phyloP scores from a whole-genome alignment of 2,329 filamentous ascomycete genomes.

The Xylariales sp. region DNA sequence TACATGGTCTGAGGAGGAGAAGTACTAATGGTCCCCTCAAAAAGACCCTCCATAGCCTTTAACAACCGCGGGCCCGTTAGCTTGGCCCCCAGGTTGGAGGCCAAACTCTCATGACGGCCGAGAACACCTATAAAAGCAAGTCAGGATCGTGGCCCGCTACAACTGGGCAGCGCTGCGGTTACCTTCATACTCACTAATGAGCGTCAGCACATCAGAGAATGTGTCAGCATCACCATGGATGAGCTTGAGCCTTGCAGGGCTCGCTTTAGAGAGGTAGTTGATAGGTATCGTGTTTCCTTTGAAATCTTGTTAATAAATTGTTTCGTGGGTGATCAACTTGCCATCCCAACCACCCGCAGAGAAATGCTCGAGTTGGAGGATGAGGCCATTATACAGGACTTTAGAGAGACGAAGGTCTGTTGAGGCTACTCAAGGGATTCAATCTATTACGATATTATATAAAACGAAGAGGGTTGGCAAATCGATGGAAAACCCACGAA shows the following conservation, averaged over 20 bases:
- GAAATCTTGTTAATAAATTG: slow-evolving; percentile 19
- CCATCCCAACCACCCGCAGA: too few species aligned
- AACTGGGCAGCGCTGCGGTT: slow-evolving; percentile 10
- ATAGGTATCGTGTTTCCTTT: slow-evolving; percentile 35
- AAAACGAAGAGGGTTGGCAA: too few species aligned
- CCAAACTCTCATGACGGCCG: slow-evolving; percentile 81
- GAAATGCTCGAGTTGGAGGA: too few species aligned
- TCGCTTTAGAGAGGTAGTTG: slow-evolving; percentile 48
- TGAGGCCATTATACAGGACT: too few species aligned
- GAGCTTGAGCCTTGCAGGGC: slow-evolving; percentile 40
- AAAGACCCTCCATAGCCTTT: slow-evolving; percentile 80
- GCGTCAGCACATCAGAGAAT: slow-evolving; percentile 66
- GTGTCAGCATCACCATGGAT: slow-evolving; percentile 58
- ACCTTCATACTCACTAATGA: slow-evolving; percentile 76
- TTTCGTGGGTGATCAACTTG: too few species aligned
- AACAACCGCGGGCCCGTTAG: slow-evolving; percentile 78
- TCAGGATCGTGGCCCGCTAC: slow-evolving; percentile 3
- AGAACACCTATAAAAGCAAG: slow-evolving; percentile 56
- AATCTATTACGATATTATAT: too few species aligned
- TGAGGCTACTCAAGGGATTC: too few species aligned
- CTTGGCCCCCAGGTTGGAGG: slow-evolving; percentile 78
- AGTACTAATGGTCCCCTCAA: slow-evolving; percentile 70
- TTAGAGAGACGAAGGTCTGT: too few species aligned
- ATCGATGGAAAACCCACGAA: too few species aligned
- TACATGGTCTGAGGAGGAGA: slow-evolving; percentile 51